Base-by-base conservation (phyloP, 2,329 filamentous ascomycete species). In the Cladophialophora chaetospira region DNA sequence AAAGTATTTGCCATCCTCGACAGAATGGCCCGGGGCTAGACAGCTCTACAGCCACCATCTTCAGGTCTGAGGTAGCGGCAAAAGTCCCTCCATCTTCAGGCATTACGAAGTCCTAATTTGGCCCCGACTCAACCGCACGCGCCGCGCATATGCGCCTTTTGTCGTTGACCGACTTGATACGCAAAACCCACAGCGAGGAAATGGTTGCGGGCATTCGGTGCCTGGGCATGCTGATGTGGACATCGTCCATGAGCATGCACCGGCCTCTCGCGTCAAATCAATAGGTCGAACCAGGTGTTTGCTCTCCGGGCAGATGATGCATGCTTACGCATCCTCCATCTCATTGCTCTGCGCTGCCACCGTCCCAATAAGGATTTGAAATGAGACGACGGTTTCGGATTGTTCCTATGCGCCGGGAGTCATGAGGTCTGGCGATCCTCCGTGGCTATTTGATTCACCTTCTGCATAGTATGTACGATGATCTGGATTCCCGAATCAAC, bases 261-360 rank as follows among this genome's bases (percentile, higher is more conserved):
- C n/a, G 35, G 36, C 15, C 36, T 21, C 23, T 11, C n/a, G n/a
- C n/a, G 36, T 40, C 36, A 40, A 21, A 19, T 40, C 15, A 11
- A 40, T 40, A 19, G 15, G 6, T 11, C 17, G 36, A 40, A n/a
- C 23, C 36, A 17, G 23, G 4, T 21, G 6, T 19, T 8, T 40
- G 36, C 8, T 4, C 4, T 21, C 36, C 23, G 26, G n/a, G 17
- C 35, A 51, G 48, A 25, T 42, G 48, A 51, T 42, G 48, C 48
- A 40, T 42, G 48, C 36, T 51, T 51, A 51, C 33, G 15, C 35
- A 51, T 51, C 35, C 21, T 50, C 33, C 9, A 13, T 11, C 5
- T 25, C 19, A 49, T 13, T 8, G 3, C 4, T 35, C 13, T 50
- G 46, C n/a, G 21, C 31, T 28, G 42, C 42, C 42, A 44, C 26